Evolutionary conservation across 352 stramenopile species (phyloP).

Genomic region (Blastocystis sp.): DNA sequence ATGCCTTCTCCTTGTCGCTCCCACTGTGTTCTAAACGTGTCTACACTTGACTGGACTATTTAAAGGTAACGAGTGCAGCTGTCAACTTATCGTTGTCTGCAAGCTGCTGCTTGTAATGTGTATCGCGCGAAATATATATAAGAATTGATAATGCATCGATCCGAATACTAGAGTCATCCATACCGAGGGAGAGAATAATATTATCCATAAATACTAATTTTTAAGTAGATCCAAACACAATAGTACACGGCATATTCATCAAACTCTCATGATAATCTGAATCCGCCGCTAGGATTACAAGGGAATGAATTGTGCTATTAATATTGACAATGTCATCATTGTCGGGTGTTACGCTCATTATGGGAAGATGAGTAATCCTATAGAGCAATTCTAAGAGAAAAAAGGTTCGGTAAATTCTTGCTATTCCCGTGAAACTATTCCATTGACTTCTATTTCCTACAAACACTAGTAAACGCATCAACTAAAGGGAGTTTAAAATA

Average conservation of each 20-base stretch:
- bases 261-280: conserved; percentile 9
- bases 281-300: conserved; percentile 34
- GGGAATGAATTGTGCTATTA: not conserved
- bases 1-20: not conserved
- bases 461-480: not conserved
- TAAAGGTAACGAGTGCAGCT: not conserved
- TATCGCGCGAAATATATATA: conserved; percentile 11
- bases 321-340: conserved; percentile 40
- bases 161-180: not conserved
- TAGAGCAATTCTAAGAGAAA: not conserved
- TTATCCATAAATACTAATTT: conserved; percentile 36
- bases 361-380: not conserved
- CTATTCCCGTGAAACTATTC: too few species aligned
- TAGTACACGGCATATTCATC: not conserved
- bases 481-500: conserved; percentile 56
- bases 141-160: not conserved
- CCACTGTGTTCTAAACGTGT: not conserved
- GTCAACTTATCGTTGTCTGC: not conserved
- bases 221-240: not conserved
- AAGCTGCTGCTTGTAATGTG: not conserved
- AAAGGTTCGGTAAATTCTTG: too few species aligned
- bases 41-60: not conserved
- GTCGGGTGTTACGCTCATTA: not conserved
- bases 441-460: too few species aligned
- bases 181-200: not conserved